Base-by-base conservation (phyloP, 768 basidiomycete genomes). In the Rhizopogon vulgaris region DNA sequence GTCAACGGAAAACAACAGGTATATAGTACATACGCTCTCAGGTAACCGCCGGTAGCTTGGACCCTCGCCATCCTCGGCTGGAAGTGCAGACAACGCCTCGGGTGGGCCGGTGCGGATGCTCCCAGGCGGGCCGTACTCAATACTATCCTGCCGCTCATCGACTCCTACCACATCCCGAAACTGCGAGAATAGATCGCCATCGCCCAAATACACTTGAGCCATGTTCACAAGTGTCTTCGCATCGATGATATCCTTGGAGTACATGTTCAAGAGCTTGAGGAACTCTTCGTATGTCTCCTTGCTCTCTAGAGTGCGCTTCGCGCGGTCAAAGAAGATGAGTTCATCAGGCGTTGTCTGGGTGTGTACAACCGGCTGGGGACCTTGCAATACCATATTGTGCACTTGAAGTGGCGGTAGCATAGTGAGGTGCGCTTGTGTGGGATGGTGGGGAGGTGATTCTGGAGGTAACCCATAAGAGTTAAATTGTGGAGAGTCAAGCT, bases 41-140 rank as follows among this genome's bases (percentile, higher is more conserved):
- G 93, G 94, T 37, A 97, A 73, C 65, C 80, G 83, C 58, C 95
- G 79, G 71, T 99, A 99, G 67, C 94, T 96, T 2, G 94, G 94
- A 1, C 96, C 94, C 61, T 90, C 87, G 48, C 81, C 89, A 69
- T 85, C 89, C 59, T 84, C 92, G 22, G 84, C 83, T 25, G 89
- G 87, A 48, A 84, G 76, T 11, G 93, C 87, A 38, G 85, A 80
- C 42, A 89, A 75, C 1, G 87, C 80, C 49, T 91, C 90, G 1
- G 87, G 84, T 22, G 85, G 83, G 0, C 83, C 81, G 2, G 81
- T 89, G 54, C 88, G 75, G 58, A 89, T 80, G 60, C 87, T 87
- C 36, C 87, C 85, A 0, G 86, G 87, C 27, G 88, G 87, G 1
- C 87, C 88, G 58, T 78, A 76, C 56, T 87, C 84, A 22, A 78